These are phyloP conservation scores for Calendula officinalis DNA, from an alignment of 129 eudicot genomes.

Conservation along the genomic window DNA sequence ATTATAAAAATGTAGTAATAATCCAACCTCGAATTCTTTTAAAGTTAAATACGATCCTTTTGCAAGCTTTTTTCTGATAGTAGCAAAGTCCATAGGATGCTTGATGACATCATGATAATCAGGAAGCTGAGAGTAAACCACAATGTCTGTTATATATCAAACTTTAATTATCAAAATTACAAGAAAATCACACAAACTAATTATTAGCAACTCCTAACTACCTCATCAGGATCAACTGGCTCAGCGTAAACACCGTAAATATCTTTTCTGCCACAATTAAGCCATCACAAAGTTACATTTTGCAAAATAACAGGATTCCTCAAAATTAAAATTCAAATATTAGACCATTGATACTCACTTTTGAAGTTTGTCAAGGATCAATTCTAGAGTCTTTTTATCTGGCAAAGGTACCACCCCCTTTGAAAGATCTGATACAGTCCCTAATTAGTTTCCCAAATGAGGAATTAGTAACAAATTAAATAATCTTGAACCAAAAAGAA, in stretches of 20 bases:
- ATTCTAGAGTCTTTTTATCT: constrained; percentile 71
- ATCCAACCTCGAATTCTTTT: constrained; percentile 83
- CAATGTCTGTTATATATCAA: constrained; percentile 14
- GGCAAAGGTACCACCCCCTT: constrained; percentile 52
- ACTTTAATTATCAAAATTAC: constrained; percentile 1
- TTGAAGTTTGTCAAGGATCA: constrained; percentile 92
- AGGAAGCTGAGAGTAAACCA: constrained; percentile 69
- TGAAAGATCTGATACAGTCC: constrained; percentile 40
- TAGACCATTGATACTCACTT: constrained; percentile 47
- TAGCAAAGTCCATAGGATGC: constrained; percentile 94
- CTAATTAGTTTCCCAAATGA: constrained; percentile 33
- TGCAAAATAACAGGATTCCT: background rate
- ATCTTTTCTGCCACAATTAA: constrained; percentile 77
- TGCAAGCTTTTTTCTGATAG: constrained; percentile 76
- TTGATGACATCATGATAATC: constrained; percentile 86
- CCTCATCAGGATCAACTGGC: constrained; percentile 98
- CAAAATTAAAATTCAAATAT: background rate
- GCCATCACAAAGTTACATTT: constrained; percentile 26
- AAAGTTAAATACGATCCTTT: constrained; percentile 65
- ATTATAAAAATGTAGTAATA: background rate
- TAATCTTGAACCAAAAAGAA: background rate
- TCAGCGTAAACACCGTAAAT: constrained; percentile 90
- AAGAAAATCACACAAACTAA: constrained; percentile 1
- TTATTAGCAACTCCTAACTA: constrained; percentile 22
- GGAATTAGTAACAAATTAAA: constrained; percentile 22